Conservation (phyloP, 179 eudicot genomes). For the Spergularia azorica region DNA sequence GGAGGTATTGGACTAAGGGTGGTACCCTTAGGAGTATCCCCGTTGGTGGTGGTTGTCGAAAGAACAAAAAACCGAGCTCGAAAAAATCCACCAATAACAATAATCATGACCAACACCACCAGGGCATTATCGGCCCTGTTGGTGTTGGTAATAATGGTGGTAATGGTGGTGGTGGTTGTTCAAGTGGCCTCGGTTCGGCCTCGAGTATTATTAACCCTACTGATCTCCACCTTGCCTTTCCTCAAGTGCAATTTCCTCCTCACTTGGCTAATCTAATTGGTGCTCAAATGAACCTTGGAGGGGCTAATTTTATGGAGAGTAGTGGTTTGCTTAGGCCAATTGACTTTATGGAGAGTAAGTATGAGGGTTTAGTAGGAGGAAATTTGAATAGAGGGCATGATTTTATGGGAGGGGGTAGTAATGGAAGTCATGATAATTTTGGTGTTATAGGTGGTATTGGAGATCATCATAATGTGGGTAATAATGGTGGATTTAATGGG, state of each 20-base stretch:
- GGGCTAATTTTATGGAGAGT: constrained; percentile 29
- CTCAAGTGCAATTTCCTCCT: constrained; percentile 46
- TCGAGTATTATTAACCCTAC: constrained; percentile 30
- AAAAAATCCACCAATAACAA: constrained; percentile 32
- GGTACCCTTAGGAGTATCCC: constrained; percentile 90
- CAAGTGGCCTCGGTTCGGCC: not conserved
- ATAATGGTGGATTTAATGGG: constrained; percentile 17
- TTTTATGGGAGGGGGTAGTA: constrained; percentile 30
- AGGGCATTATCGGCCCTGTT: constrained; percentile 1
- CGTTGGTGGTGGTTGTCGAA: constrained; percentile 87
- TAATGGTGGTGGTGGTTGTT: not conserved
- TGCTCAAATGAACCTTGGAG: constrained; percentile 34
- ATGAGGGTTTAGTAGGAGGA: constrained; percentile 47
- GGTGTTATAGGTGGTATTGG: constrained; percentile 27
- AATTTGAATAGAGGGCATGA: constrained; percentile 35
- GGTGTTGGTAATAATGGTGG: not conserved
- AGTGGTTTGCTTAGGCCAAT: constrained; percentile 43
- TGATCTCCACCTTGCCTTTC: constrained; percentile 50
- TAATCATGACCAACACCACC: constrained; percentile 10
- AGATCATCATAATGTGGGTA: constrained; percentile 15
- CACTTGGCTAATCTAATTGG: constrained; percentile 37
- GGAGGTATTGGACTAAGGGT: constrained; percentile 90
- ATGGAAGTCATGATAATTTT: constrained; percentile 26
- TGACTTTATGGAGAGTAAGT: constrained; percentile 60
- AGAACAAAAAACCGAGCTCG: constrained; percentile 62